A percentile compares a stretch with the other conserved stretches of the same genome.
phyloP scores from a whole-genome alignment of 169 alveolate genomes.

The Babesia sp. region DNA sequence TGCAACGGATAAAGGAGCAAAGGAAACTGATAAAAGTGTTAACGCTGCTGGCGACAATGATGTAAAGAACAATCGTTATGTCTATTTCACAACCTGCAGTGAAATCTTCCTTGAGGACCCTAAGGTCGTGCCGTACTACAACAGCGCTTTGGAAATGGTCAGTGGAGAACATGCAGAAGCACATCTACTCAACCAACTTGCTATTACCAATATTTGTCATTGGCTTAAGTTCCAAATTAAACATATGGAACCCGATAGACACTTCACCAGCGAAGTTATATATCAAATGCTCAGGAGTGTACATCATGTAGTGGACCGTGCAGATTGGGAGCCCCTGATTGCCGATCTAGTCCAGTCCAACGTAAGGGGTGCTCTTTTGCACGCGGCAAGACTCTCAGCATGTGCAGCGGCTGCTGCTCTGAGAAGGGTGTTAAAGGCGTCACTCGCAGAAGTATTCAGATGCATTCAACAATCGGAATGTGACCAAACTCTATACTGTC shows the following conservation, averaged over 20 bases:
- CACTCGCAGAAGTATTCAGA: constrained; percentile 77
- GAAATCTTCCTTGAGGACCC: constrained; percentile 65
- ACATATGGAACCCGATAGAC: constrained; percentile 81
- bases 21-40: constrained; percentile 54
- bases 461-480: constrained; percentile 67
- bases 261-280: constrained; percentile 77
- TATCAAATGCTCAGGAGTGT: constrained; percentile 86
- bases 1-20: constrained; percentile 1
- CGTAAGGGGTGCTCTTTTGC: constrained; percentile 80
- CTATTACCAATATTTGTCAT: constrained; percentile 80
- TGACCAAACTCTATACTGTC: constrained; percentile 71
- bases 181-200: constrained; percentile 77
- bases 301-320: constrained; percentile 82
- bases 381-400: constrained; percentile 77
- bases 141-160: constrained; percentile 66
- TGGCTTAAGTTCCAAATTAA: constrained; percentile 84
- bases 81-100: constrained; percentile 67
- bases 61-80: constrained; percentile 42
- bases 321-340: constrained; percentile 87
- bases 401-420: constrained; percentile 85
- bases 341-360: constrained; percentile 85
- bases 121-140: constrained; percentile 56
- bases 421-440: constrained; percentile 80
- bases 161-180: constrained; percentile 83
- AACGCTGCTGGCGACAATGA: constrained; percentile 36